Percentiles rank a stretch among this genome's conserved stretches.
Conservation (phyloP, 2,329 filamentous ascomycete genomes). For the Penicillium hordei region DNA sequence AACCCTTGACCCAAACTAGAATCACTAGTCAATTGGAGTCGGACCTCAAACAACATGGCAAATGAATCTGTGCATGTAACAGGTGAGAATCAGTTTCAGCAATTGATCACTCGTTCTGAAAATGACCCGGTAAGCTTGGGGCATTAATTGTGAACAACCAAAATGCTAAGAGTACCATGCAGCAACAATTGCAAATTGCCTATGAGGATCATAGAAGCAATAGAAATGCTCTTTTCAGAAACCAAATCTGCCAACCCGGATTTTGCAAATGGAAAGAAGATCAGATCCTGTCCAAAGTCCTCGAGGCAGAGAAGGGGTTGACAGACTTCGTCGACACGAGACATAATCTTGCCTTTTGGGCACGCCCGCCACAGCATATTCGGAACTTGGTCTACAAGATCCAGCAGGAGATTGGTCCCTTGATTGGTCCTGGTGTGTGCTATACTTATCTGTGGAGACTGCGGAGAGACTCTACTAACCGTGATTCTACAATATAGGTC, state of each 20-base stretch:
- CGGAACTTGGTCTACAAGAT: conserved; percentile 65
- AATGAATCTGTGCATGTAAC: neutral
- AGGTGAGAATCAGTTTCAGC: conserved; percentile 68
- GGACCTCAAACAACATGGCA: conserved; percentile 5
- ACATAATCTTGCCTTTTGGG: conserved; percentile 86
- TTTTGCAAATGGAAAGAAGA: conserved; percentile 75
- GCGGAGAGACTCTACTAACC: neutral
- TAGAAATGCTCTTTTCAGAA: conserved; percentile 73
- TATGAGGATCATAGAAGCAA: conserved; percentile 73
- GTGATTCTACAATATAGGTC: conserved; percentile 49
- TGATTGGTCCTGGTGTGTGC: conserved; percentile 65
- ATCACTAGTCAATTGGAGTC: neutral
- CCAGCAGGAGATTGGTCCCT: conserved; percentile 63
- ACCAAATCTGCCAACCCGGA: conserved; percentile 66
- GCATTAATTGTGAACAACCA: neutral
- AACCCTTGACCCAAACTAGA: neutral
- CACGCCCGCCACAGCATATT: conserved; percentile 72
- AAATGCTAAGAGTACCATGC: conserved; percentile 42
- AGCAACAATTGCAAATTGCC: conserved; percentile 57
- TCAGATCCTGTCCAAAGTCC: conserved; percentile 68
- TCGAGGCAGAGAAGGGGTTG: conserved; percentile 58
- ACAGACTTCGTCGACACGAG: conserved; percentile 72
- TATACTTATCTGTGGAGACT: neutral
- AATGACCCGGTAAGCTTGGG: conserved; percentile 61
- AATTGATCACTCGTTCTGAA: conserved; percentile 66